phyloP scores from a whole-genome alignment of 2,329 filamentous ascomycete genomes.

The Alternaria sp. region DNA sequence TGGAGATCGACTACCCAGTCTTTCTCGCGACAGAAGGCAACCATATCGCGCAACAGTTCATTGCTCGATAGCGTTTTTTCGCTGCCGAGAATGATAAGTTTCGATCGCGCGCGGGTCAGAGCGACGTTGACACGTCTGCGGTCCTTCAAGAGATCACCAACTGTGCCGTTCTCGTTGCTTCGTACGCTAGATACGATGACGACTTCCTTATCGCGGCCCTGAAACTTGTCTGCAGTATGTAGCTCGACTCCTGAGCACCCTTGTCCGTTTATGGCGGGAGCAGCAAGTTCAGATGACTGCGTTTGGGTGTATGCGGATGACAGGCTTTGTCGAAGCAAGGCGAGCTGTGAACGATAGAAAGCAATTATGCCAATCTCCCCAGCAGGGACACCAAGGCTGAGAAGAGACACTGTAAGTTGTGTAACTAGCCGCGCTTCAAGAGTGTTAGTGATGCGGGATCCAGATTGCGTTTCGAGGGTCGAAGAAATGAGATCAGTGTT shows the following conservation, averaged over 20 bases:
- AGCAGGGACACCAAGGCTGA: conserved; percentile 77
- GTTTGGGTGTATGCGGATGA: conserved; percentile 59
- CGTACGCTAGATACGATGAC: conserved; percentile 88
- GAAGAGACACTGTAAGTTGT: conserved; percentile 81
- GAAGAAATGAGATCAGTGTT: conserved; percentile 83
- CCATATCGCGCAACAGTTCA: conserved; percentile 79
- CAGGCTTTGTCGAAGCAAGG: conserved; percentile 78
- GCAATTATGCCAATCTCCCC: conserved; percentile 92
- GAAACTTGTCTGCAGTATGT: conserved; percentile 96
- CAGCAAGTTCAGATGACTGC: conserved; percentile 55
- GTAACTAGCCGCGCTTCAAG: conserved; percentile 80
- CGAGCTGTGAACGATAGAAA: conserved; percentile 92
- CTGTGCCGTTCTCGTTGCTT: conserved; percentile 80
- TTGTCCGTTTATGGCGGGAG: conserved; percentile 22
- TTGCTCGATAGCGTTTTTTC: conserved; percentile 74
- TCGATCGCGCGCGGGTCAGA: conserved; percentile 90
- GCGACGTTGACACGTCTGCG: conserved; percentile 96
- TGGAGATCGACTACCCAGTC: conserved; percentile 84
- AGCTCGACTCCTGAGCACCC: conserved; percentile 73
- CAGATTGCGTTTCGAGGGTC: conserved; percentile 71
- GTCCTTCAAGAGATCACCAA: conserved; percentile 92
- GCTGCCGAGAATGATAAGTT: conserved; percentile 88
- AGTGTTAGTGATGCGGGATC: conserved; percentile 87
- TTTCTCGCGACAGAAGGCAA: conserved; percentile 77
- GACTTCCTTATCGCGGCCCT: conserved; percentile 94